Conservation (phyloP, 2,329 filamentous ascomycete species). For the Penicillium hordei region DNA sequence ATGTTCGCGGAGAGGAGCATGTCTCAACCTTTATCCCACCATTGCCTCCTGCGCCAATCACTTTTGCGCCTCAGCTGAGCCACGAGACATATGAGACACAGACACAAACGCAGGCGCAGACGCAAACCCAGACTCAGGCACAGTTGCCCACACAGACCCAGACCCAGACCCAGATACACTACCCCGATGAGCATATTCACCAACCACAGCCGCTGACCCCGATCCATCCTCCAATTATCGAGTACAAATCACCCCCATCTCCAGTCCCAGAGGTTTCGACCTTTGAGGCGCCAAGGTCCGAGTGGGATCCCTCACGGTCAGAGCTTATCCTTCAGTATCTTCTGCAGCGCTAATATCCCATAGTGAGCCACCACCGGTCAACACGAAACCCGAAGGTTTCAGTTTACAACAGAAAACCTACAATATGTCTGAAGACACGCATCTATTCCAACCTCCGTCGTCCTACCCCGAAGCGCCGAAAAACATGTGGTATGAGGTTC, state of each 20-base stretch:
- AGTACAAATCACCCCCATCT: conserved; percentile 38
- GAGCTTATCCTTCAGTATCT: conserved; percentile 23
- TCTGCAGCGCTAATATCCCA: conserved; percentile 22
- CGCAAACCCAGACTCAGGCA: neutral
- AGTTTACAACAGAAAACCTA: conserved; percentile 80
- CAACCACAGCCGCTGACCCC: conserved; percentile 42
- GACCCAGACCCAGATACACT: conserved; percentile 1
- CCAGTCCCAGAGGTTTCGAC: conserved; percentile 38
- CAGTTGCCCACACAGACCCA: conserved; percentile 4
- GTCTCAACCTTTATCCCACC: conserved; percentile 35
- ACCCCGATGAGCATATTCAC: conserved; percentile 19
- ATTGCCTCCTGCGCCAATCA: conserved; percentile 14
- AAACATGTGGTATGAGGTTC: conserved; percentile 86
- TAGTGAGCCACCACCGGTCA: conserved; percentile 60
- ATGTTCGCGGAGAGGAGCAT: conserved; percentile 48
- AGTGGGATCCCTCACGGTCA: conserved; percentile 64
- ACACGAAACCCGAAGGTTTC: conserved; percentile 79
- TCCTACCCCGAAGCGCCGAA: conserved; percentile 79
- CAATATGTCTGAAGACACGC: conserved; percentile 73
- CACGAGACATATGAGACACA: conserved; percentile 9
- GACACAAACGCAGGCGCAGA: neutral
- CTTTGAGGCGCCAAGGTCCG: conserved; percentile 58
- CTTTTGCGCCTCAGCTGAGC: conserved; percentile 15
- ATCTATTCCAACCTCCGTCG: conserved; percentile 73
- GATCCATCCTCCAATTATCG: conserved; percentile 42